Evolutionary conservation across 1,284 basidiomycete species (phyloP), one percentile per base, ranked within the genome.

Genomic region (Moniliella sp.): DNA sequence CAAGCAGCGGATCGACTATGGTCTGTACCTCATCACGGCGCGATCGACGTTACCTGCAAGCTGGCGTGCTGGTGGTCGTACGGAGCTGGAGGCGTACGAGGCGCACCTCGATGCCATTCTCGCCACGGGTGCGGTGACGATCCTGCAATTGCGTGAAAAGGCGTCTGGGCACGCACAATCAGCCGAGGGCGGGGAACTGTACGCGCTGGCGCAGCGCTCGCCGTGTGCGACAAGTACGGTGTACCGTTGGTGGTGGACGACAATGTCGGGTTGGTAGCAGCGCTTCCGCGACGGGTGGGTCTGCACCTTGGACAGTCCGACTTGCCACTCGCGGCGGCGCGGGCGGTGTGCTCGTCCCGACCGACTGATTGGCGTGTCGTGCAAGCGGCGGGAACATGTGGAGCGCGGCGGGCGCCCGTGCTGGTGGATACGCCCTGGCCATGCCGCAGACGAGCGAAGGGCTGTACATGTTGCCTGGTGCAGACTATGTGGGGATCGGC

Each of bases 261-360:
- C 35, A 54, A 49, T 15, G 33, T 58, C 9, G 35, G 42, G 19
- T 47, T 58, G 2, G 48, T 46, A 10, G 39, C 47, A 3, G 40
- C 43, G 4, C 45, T 58, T 1, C 46, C 54, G 31, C 59, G 58
- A 5, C 75, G 75, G 1, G 72, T 73, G 30, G 84, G 80, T 4
- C 73, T 93, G 7, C 86, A 94, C 52, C 66, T 94, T 31, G 86
- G 86, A 3, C 86, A 94, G 63, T 72, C 73, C 0, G 86, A 94
- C 57, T 78, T 86, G 68, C 73, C 79, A 2, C 66, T 81, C 1
- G 44, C 65, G 2, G 52, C 74, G 16, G 83, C 78, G 0, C 73
- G 55, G 10, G 18, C 34, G 8, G 35, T 50, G 14, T 66, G n/a
- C 93, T 0, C 79, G 80, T 0, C 53, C 67, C 0, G 69, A 69